A percentile compares a stretch with the other conserved stretches of the same genome.
Conservation (phyloP, 2,329 filamentous ascomycete species). For the Byssothecium circinans region DNA sequence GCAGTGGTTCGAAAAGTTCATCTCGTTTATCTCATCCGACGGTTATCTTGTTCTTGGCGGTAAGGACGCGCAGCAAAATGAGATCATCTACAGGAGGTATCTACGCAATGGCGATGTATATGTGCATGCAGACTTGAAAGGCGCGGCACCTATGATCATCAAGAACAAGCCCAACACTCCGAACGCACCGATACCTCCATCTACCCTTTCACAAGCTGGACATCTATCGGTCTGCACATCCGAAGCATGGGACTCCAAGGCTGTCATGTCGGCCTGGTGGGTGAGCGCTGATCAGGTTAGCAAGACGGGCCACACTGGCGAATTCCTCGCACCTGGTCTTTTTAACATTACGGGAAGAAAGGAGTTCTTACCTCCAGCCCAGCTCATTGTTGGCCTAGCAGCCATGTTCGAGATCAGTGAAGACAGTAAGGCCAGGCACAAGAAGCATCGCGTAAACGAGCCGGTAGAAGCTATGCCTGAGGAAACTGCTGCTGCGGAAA, state of each 20-base stretch:
- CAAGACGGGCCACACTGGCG: slow-evolving; percentile 78
- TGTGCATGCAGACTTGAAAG: slow-evolving; percentile 84
- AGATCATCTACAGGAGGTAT: slow-evolving; percentile 85
- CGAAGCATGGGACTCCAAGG: slow-evolving; percentile 93
- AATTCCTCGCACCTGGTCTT: slow-evolving; percentile 74
- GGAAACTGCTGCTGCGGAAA: slow-evolving; percentile 18
- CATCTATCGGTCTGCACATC: slow-evolving; percentile 82
- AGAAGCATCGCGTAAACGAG: slow-evolving; percentile 68
- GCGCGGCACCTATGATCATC: slow-evolving; percentile 81
- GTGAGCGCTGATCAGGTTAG: slow-evolving; percentile 86
- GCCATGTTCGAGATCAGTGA: slow-evolving; percentile 88
- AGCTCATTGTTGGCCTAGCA: slow-evolving; percentile 83
- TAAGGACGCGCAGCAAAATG: slow-evolving; percentile 85
- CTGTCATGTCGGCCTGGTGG: slow-evolving; percentile 96
- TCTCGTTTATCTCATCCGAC: slow-evolving; percentile 93
- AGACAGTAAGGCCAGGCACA: slow-evolving; percentile 78
- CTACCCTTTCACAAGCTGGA: slow-evolving; percentile 88
- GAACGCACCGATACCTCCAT: slow-evolving; percentile 86
- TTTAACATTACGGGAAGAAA: slow-evolving; percentile 86
- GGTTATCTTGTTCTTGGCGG: slow-evolving; percentile 90
- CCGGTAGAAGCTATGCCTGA: slow-evolving; percentile 18
- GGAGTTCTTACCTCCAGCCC: slow-evolving; percentile 85
- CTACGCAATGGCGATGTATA: slow-evolving; percentile 89
- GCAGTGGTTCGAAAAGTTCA: slow-evolving; percentile 97
- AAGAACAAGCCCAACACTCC: slow-evolving; percentile 80